These are phyloP conservation scores for Eremothecium cymbalariae DNA, from an alignment of 1,139 yeast species.

Conservation along the genomic window DNA sequence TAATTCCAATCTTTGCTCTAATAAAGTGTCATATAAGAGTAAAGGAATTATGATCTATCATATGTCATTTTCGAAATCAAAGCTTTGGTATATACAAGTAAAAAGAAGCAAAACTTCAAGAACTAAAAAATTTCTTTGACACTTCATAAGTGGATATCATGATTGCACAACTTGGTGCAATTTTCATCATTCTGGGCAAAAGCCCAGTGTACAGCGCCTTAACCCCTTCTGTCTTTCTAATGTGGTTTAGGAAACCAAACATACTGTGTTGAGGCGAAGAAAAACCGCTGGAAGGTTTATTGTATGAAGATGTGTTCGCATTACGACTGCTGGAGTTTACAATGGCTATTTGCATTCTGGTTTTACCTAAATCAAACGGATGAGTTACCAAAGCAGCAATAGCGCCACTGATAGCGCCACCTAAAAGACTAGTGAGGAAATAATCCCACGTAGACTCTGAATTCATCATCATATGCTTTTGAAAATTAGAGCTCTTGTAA, in stretches of 20 bases:
- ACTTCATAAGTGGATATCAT: conserved; percentile 95
- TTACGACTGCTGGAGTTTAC: conserved; percentile 18
- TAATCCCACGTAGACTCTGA: conserved; percentile 42
- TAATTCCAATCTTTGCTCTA: too few relatives aligned
- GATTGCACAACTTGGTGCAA: conserved; percentile 96
- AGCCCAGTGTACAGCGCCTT: conserved; percentile 77
- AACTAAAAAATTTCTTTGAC: conserved; percentile 56
- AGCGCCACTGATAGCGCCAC: conserved; percentile 81
- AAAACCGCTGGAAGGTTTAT: conserved; percentile 10
- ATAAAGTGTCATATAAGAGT: too few relatives aligned
- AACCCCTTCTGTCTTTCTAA: conserved; percentile 64
- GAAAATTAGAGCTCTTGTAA: conserved; percentile 31
- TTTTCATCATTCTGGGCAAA: conserved; percentile 76
- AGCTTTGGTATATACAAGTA: conserved; percentile 1
- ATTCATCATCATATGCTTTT: too few relatives aligned
- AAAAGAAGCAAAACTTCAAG: conserved; percentile 15
- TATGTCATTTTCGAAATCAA: background rate
- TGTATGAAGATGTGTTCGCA: conserved; percentile 5
- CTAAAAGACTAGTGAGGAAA: conserved; percentile 64
- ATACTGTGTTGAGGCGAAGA: conserved; percentile 37
- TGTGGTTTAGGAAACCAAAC: conserved; percentile 56
- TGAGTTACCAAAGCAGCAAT: conserved; percentile 82
- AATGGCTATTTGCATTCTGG: conserved; percentile 68
- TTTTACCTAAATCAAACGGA: conserved; percentile 96
- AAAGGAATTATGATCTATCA: background rate